These are phyloP conservation scores for Thecaphora frezii DNA, from an alignment of 1,284 basidiomycete species.

Conservation along the genomic window DNA sequence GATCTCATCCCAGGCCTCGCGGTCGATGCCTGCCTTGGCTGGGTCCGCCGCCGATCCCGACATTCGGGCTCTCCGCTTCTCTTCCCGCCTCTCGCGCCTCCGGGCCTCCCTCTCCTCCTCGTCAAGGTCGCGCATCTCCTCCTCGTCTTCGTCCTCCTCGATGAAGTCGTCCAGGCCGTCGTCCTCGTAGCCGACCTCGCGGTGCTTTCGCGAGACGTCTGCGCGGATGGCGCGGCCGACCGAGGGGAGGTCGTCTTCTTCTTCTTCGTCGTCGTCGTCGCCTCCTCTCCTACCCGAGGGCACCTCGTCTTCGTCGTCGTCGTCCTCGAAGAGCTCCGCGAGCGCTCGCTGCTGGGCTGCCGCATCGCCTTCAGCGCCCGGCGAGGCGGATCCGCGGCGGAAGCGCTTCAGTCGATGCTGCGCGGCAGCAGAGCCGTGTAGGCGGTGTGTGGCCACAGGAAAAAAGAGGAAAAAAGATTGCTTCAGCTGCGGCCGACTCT, in stretches of 20 bases:
- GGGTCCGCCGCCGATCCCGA: constrained; percentile 68
- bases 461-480: too few relatives aligned
- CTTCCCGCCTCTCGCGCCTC: constrained; percentile 69
- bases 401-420: constrained; percentile 45
- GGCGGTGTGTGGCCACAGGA: too few relatives aligned
- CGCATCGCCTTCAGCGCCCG: constrained; percentile 62
- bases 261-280: constrained; percentile 63
- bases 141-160: constrained; percentile 69
- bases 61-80: constrained; percentile 46
- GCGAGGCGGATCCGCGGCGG: constrained; percentile 64
- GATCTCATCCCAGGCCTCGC: constrained; percentile 92
- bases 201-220: constrained; percentile 26
- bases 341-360: constrained; percentile 67
- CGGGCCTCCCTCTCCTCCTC: constrained; percentile 69
- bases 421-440: constrained; percentile 11
- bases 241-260: constrained; percentile 62
- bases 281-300: constrained; percentile 56
- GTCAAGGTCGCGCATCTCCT: constrained; percentile 50
- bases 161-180: constrained; percentile 70
- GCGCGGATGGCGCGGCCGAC: constrained; percentile 43
- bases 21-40: constrained; percentile 42
- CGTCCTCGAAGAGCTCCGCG: constrained; percentile 73
- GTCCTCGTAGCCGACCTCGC: constrained; percentile 51
- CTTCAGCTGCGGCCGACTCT: too few relatives aligned
- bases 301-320: constrained; percentile 71